Evolutionary conservation across 2,329 filamentous ascomycete species (phyloP), one percentile per base, ranked within the genome.

Genomic region (Basipetospora chlamydospora): DNA sequence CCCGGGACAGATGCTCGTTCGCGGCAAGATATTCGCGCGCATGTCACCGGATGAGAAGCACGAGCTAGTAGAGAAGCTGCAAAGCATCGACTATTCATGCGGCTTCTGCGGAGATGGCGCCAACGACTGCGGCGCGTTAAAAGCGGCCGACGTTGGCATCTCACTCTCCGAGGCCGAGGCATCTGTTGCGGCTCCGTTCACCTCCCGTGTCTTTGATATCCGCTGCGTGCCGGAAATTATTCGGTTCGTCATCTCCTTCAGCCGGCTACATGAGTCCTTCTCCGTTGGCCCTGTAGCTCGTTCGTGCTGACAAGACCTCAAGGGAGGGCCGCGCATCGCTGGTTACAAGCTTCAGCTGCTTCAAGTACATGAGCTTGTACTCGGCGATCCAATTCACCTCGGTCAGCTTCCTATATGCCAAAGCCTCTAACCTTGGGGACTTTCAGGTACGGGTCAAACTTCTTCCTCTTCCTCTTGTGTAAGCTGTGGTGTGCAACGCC

Each of bases 1-100:
- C n/a, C n/a, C n/a, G n/a, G n/a, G n/a, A n/a, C 54, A 90, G 66
- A 88, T 96, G 77, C 81, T 98, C 38, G 79, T 94, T 25, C 73
- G 73, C 37, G 87, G 88, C 18, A 88, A 90, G 56, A 85, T 98
- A 2, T 98, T 93, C 56, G 92, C 90, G 4, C 80, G 90, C 47
- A 98, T 98, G 90, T 96, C 88, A 2, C 92, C 90, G 0, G 92
- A 98, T 52, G 90, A 98, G 57, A 98, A 98, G 55, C 87, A 95
- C 52, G 92, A 98, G 55, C 66, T 98, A 2, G 86, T 98, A 3
- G 90, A 96, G 55, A 98, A 95, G 55, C 68, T 98, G 3, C 92
- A 98, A 54, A 88, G 82, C 47, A 85, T 98, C 44, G 88, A 87
- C 53, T 98, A 95, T 56, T 93, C 83, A 47, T 84, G 77, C 46